Base-by-base conservation (phyloP, 768 basidiomycete genomes). In the Mycena filopes region DNA sequence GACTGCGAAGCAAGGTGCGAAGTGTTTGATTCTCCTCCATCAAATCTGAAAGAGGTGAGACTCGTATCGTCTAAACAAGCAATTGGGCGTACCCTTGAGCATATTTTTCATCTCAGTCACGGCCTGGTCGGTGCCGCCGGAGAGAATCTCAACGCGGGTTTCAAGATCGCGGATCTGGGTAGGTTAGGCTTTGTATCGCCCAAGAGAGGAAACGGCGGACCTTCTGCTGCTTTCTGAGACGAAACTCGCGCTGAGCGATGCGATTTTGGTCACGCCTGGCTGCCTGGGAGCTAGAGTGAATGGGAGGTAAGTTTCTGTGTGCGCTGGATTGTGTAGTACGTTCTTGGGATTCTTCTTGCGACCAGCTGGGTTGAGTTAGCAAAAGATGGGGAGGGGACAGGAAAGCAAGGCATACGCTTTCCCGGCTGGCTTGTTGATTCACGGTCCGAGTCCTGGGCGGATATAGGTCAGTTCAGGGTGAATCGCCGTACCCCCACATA, bases 191-290 rank as follows among this genome's bases (percentile, higher is more conserved):
- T 49, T 49, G 40, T 41, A 42, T 40, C 33, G 21, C 8, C 11
- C 56, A 38, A 31, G 58, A 51, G 21, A 46, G 46, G 43, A 31
- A 48, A 31, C 55, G 11, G 77, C 82, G 63, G 61, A 90, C 91
- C 75, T 91, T 84, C 68, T 96, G 95, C 73, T 97, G 96, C 75
- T 98, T 98, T 71, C 96, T 83, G 55, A 96, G 80, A 53, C 96
- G 88, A 73, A 97, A 98, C 75, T 98, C 96, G 20, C 96, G 87
- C 75, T 97, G 96, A 2, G 96, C 96, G 56, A 97, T 95, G 55
- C 93, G 87, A 74, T 95, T 95, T 75, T 95, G 93, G 79, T 95
- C 93, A 69, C 93, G 86, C 71, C 93, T 82, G 16, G 94, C 93
- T 36, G 93, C 93, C 78, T 95, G 94, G 23, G 93, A 95, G 80